Evolutionary conservation across 352 stramenopile species (phyloP).

Genomic region (Phytophthora idaei): DNA sequence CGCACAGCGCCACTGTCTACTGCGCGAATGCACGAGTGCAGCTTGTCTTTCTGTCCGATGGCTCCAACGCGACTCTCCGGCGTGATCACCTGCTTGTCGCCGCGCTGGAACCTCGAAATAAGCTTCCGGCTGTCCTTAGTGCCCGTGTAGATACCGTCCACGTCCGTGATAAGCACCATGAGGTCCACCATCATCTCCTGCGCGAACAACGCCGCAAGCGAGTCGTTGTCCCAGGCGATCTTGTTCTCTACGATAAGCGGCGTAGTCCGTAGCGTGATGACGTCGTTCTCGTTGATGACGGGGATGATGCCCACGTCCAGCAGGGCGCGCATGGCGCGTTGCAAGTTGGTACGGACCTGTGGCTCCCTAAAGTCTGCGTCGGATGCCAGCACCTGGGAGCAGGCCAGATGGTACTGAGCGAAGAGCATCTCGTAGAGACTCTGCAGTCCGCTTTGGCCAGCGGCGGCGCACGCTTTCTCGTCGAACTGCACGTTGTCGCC

Average conservation of each 20-base stretch:
- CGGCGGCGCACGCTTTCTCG: constrained; percentile 72
- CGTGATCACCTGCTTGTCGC: constrained; percentile 49
- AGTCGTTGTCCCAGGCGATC: constrained; percentile 89
- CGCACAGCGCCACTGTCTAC: constrained; percentile 71
- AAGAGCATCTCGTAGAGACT: constrained; percentile 90
- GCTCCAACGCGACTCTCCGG: constrained; percentile 62
- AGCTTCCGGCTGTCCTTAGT: constrained; percentile 34
- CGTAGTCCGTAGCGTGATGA: constrained; percentile 72
- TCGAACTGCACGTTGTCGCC: constrained; percentile 65
- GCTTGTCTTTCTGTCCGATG: constrained; percentile 82
- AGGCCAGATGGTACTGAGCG: constrained; percentile 83
- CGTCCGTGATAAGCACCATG: constrained; percentile 81
- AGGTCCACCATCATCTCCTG: constrained; percentile 75
- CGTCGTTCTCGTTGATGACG: constrained; percentile 88
- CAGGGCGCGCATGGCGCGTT: constrained; percentile 64
- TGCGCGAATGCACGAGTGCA: constrained; percentile 79
- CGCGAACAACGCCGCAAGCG: constrained; percentile 77
- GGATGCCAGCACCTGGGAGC: constrained; percentile 80
- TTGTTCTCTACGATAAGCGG: constrained; percentile 64
- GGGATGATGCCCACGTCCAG: constrained; percentile 86
- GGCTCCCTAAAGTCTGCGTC: constrained; percentile 80
- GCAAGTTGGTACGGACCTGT: constrained; percentile 66
- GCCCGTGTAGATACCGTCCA: constrained; percentile 62
- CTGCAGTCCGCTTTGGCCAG: constrained; percentile 80
- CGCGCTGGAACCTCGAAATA: constrained; percentile 55